Conservation (phyloP, 257 asterid species). For the Nicotiana sylvestris region DNA sequence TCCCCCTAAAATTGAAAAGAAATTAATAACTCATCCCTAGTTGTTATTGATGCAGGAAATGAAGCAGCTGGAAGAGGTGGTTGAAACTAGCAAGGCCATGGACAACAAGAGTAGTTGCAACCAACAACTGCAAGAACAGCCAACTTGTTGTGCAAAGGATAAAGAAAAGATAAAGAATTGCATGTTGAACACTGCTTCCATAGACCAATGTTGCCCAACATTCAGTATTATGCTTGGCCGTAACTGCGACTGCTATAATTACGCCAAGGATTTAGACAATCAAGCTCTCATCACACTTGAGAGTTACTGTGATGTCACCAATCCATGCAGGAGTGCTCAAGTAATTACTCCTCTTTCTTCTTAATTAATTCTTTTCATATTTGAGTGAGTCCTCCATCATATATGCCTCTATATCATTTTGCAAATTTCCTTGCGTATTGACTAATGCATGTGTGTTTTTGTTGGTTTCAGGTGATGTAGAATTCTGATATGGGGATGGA, state of each 20-base stretch:
- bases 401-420: neutral
- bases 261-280: neutral
- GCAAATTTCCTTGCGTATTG: neutral
- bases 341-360: neutral
- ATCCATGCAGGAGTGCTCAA: neutral
- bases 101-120: neutral
- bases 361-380: too few relatives aligned
- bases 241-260: neutral
- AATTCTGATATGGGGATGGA: neutral
- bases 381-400: too few relatives aligned
- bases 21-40: too few relatives aligned
- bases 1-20: too few relatives aligned
- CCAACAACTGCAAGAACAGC: neutral
- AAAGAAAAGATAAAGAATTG: neutral
- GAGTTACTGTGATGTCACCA: neutral
- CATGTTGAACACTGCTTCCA: neutral
- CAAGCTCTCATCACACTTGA: neutral
- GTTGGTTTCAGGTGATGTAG: conserved; percentile 2
- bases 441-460: neutral
- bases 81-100: neutral
- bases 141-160: neutral
- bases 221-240: neutral
- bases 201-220: conserved; percentile 1
- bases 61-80: neutral
- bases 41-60: neutral